Conservation (phyloP, 768 basidiomycete species). For the Kwoniella shandongensis region DNA sequence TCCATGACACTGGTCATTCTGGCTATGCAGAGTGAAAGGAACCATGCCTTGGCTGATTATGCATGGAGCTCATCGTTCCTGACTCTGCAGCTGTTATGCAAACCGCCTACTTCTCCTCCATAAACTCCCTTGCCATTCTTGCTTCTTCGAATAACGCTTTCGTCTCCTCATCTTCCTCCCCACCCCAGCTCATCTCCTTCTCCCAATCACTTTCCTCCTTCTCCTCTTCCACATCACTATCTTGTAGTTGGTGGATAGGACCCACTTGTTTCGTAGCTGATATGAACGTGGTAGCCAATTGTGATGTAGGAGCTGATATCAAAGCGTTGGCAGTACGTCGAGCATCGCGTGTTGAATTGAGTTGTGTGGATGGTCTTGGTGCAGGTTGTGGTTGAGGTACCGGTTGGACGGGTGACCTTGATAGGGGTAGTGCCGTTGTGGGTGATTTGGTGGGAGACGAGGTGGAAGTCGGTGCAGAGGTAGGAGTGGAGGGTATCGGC, state of each 20-base stretch:
- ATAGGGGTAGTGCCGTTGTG: neutral
- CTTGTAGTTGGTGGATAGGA: conserved; percentile 2
- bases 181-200: conserved; percentile 14
- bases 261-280: conserved; percentile 11
- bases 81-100: too few species aligned
- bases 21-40: too few species aligned
- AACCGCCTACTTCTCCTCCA: conserved; percentile 8
- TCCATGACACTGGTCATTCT: too few species aligned
- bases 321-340: conserved; percentile 9
- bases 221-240: conserved; percentile 12
- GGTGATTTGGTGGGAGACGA: neutral
- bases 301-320: neutral
- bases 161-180: conserved; percentile 20
- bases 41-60: too few species aligned
- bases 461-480: neutral
- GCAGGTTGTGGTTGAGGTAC: neutral
- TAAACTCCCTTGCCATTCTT: conserved; percentile 16
- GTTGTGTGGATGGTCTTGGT: neutral
- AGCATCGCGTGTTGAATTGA: neutral
- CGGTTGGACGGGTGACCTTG: neutral
- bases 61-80: too few species aligned
- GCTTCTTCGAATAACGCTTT: conserved; percentile 18
- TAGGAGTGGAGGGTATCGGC: conserved; percentile 16
- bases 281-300: conserved; percentile 11
- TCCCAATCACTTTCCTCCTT: conserved; percentile 18